Conservation (phyloP, 495 filamentous ascomycete genomes). For the Podospora pseudopauciseta region DNA sequence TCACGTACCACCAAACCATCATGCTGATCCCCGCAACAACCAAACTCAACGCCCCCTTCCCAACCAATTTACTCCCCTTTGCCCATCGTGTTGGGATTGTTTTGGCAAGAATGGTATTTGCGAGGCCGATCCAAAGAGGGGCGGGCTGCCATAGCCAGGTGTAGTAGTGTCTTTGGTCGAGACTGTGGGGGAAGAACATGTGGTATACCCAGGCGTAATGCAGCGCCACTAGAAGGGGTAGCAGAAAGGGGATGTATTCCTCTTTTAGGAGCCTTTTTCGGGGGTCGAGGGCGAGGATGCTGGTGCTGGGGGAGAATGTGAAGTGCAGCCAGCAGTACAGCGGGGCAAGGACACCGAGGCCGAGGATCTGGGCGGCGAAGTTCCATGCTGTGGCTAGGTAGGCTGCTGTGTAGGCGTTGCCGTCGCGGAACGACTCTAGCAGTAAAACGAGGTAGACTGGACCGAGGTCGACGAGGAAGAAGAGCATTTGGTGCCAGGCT, state of each 20-base stretch:
- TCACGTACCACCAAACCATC: not conserved
- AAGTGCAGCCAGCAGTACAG: not conserved
- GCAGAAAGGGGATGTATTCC: not conserved
- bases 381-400: not conserved
- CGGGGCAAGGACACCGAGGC: not conserved
- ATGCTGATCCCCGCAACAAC: not conserved
- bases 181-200: no score
- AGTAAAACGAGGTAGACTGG: not conserved
- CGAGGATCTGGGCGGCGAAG: not conserved
- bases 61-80: not conserved
- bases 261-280: not conserved
- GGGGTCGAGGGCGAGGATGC: no score
- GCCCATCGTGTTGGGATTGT: not conserved
- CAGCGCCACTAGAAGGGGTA: no score
- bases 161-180: no score
- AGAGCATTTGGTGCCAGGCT: not conserved
- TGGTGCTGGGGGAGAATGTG: not conserved
- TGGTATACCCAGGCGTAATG: no score
- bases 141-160: no score
- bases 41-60: not conserved
- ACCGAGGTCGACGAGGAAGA: not conserved
- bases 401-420: not conserved
- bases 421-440: not conserved
- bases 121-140: no score
- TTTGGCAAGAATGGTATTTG: no score